A percentile compares a stretch with the other conserved stretches of the same genome.
These are phyloP conservation scores for Saccharomyces mikatae DNA, from an alignment of 805 yeast species.

Conservation along the genomic window DNA sequence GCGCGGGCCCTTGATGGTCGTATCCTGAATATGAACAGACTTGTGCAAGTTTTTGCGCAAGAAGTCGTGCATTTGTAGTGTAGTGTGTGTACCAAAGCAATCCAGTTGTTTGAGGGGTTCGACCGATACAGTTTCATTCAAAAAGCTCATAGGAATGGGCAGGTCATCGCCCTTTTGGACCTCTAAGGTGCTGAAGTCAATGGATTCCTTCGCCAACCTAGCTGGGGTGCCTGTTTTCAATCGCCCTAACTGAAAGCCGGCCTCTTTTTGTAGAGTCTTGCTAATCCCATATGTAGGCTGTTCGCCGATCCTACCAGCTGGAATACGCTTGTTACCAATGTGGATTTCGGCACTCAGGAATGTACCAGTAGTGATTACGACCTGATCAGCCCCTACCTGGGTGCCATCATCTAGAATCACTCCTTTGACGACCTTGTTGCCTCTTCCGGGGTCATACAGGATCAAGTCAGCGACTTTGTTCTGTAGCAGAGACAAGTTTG, in stretches of 20 bases:
- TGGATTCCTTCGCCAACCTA: conserved; percentile 62
- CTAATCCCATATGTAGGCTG: conserved; percentile 85
- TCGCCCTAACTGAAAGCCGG: conserved; percentile 80
- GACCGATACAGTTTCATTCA: conserved; percentile 62
- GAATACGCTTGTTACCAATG: conserved; percentile 68
- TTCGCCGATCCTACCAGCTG: conserved; percentile 94
- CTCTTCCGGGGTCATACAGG: conserved; percentile 35
- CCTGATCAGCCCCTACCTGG: conserved; percentile 51
- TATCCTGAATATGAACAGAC: conserved; percentile 81
- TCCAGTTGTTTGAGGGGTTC: conserved; percentile 41
- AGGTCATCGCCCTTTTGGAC: conserved; percentile 74
- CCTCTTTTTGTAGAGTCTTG: conserved; percentile 53
- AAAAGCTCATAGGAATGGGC: conserved; percentile 82
- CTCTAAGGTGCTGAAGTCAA: conserved; percentile 56
- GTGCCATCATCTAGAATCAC: conserved; percentile 62
- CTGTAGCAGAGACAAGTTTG: conserved; percentile 46
- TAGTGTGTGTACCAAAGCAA: conserved; percentile 77
- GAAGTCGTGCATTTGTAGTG: conserved; percentile 61
- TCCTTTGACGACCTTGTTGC: conserved; percentile 43
- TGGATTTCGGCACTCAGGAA: conserved; percentile 92
- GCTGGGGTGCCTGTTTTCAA: conserved; percentile 98
- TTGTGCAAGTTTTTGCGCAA: conserved; percentile 64
- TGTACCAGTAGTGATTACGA: conserved; percentile 92
- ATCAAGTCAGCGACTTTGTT: conserved; percentile 83
- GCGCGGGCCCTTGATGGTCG: conserved; percentile 87